Evolutionary conservation across 352 stramenopile genomes (phyloP).

Genomic region (Phytophthora parvispora): DNA sequence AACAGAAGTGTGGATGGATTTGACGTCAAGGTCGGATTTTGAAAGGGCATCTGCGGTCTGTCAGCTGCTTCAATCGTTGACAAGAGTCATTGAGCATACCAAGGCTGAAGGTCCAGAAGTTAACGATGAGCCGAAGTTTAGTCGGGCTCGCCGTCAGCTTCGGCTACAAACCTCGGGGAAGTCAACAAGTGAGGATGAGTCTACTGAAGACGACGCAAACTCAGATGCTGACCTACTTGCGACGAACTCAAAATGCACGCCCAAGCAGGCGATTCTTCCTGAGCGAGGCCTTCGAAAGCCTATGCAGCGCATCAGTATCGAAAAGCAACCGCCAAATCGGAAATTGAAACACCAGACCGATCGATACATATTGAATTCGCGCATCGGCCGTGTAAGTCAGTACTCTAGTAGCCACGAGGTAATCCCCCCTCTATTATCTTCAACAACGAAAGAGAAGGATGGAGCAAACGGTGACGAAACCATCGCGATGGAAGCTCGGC

Average conservation of each 20-base stretch:
- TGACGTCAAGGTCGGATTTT: slow-evolving; percentile 79
- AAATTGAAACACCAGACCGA: slow-evolving; percentile 45
- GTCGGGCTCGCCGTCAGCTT: slow-evolving; percentile 16
- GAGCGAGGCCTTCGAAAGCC: slow-evolving; percentile 8
- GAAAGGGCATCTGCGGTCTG: slow-evolving; percentile 66
- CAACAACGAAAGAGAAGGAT: neutral
- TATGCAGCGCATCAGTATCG: slow-evolving; percentile 29
- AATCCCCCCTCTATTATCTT: slow-evolving; percentile 12
- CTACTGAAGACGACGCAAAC: slow-evolving; percentile 19
- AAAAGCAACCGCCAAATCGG: slow-evolving; percentile 62
- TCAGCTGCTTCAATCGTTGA: slow-evolving; percentile 53
- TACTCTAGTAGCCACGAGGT: slow-evolving; percentile 57
- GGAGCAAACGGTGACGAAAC: slow-evolving; percentile 7
- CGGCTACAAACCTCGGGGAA: slow-evolving; percentile 15
- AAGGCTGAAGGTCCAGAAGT: neutral
- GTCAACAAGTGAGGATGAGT: slow-evolving; percentile 10
- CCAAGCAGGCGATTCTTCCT: slow-evolving; percentile 11
- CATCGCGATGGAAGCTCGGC: slow-evolving; percentile 53
- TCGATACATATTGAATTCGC: slow-evolving; percentile 44
- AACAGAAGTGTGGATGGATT: slow-evolving; percentile 87
- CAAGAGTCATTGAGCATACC: slow-evolving; percentile 41
- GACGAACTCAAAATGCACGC: slow-evolving; percentile 36
- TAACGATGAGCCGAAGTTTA: slow-evolving; percentile 1
- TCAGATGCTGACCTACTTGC: slow-evolving; percentile 30
- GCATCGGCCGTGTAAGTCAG: slow-evolving; percentile 57